Evolutionary conservation across 192 early-diverging fungal species (phyloP), one percentile per base, ranked within the genome.

Genomic region (Ramicandelaber brevisporus): DNA sequence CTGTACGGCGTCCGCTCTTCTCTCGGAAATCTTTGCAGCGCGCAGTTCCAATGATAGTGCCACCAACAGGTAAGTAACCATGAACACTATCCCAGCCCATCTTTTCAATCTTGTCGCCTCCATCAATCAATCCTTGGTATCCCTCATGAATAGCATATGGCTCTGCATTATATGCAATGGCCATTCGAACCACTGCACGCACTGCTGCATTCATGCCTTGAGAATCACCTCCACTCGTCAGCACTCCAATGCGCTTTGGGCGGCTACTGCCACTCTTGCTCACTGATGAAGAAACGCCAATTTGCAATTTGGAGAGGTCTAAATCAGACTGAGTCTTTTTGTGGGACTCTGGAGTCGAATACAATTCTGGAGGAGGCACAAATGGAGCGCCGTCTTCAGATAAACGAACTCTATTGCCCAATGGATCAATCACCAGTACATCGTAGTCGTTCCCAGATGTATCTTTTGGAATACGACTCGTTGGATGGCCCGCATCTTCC

Each of bases 131-230:
- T 18, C 90, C 84, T 53, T 92, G 78, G 44, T 90, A 97, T 8
- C 90, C 90, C 40, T 97, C 90, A 40, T 83, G 83, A 32, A 97
- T 76, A 6, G 72, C 74, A 49, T 64, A 97, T 2, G 83, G 73
- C 15, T 74, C 57, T 48, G 81, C 88, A 5, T 64, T 74, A 12
- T 68, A 61, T 11, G 73, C 59, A 37, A 90, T 70, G 1, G 80
- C 71, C 38, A 82, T 71, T 15, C 90, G 68, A 8, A 87, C 85
- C 14, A 90, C 77, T 5, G 76, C 68, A 14, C 90, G 60, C 16
- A 97, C 90, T 14, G 72, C 76, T 14, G 90, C 76, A 41, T 97
- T 97, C 90, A 97, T 97, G 15, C 90, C 90, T n/a, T 73, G 77
- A 6, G 78, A 73, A 45, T 97, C 90, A 18, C 90, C 90, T 17